Percentiles rank a stretch among this genome's conserved stretches.
These are phyloP conservation scores for Nicotiana attenuata DNA, from an alignment of 257 asterid genomes.

Conservation along the genomic window DNA sequence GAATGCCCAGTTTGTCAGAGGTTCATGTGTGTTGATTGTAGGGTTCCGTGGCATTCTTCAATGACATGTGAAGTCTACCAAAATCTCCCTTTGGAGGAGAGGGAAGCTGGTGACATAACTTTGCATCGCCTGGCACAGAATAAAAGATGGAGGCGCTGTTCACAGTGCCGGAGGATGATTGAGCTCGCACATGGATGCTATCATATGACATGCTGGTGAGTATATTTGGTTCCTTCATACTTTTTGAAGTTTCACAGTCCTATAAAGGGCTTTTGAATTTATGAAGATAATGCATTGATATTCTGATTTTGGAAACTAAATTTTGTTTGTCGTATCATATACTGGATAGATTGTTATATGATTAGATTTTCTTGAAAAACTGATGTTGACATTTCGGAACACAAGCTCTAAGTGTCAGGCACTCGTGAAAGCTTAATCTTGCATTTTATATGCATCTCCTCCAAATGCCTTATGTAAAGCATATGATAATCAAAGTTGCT, in stretches of 20 bases:
- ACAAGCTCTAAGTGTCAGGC: neutral
- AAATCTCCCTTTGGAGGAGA: slow-evolving; percentile 55
- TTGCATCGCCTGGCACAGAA: slow-evolving; percentile 43
- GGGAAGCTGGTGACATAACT: slow-evolving; percentile 49
- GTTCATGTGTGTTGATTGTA: slow-evolving; percentile 68
- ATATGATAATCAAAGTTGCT: neutral
- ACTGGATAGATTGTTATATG: neutral
- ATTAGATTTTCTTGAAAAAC: neutral
- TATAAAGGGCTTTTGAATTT: neutral
- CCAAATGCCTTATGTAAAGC: neutral
- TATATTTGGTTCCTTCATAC: neutral
- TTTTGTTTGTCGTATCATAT: neutral
- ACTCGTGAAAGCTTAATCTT: neutral
- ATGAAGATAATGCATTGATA: neutral
- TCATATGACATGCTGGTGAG: slow-evolving; percentile 84
- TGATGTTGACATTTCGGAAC: neutral
- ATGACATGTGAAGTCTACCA: slow-evolving; percentile 77
- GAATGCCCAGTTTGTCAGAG: slow-evolving; percentile 80
- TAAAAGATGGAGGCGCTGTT: slow-evolving; percentile 69
- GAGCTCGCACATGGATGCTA: slow-evolving; percentile 70
- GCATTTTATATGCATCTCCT: slow-evolving; percentile 3
- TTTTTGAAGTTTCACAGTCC: neutral
- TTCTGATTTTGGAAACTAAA: neutral
- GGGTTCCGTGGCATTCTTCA: slow-evolving; percentile 85
- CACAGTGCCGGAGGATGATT: slow-evolving; percentile 59